Evolutionary conservation across 139 green algal genomes (phyloP), one percentile per base, ranked within the genome.

Genomic region (Dunaliella primolecta): DNA sequence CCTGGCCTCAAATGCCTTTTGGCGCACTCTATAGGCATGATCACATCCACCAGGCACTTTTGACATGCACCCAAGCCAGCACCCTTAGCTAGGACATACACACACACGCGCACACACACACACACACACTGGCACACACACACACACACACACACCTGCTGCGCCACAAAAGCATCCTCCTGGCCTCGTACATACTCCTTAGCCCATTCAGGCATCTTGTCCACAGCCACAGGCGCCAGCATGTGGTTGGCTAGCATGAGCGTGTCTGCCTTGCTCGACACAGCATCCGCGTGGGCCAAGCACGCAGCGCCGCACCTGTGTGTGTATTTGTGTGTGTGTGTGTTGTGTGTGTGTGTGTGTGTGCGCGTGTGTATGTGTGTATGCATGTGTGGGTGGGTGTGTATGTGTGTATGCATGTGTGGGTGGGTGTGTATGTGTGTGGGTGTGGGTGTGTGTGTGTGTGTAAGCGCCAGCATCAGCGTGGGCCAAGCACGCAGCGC

Each of bases 201-300:
- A 30, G 83, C 88, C 88, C 88, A 91, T 3, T 89, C 88, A 0
- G 88, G 88, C 38, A 91, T 38, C 64, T 85, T 57, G 29, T 36
- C 35, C 1, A 84, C 36, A 11, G 80, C 55, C 27, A 91, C 85
- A 1, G 88, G 88, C 24, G 46, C 31, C 3, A 91, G 88, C 34
- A 36, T 75, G 84, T 91, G 88, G n/a, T 32, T 86, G 29, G 88
- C 81, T 11, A 87, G 76, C 29, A 75, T 79, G 24, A 91, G 75
- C 33, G 78, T 36, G 64, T 88, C 87, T 3, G 70, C 29, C 84
- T 85, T 86, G 84, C 46, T 77, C 23, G 84, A 56, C 29, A 76
- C 76, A 75, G 76, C 77, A 57, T 83, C 36, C 0, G 87, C 87
- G 32, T 85, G 56, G 37, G 84, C 84, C 74, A 90, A 81, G 76